phyloP scores from a whole-genome alignment of 176 grass and related monocot species.

The Carex pumila region DNA sequence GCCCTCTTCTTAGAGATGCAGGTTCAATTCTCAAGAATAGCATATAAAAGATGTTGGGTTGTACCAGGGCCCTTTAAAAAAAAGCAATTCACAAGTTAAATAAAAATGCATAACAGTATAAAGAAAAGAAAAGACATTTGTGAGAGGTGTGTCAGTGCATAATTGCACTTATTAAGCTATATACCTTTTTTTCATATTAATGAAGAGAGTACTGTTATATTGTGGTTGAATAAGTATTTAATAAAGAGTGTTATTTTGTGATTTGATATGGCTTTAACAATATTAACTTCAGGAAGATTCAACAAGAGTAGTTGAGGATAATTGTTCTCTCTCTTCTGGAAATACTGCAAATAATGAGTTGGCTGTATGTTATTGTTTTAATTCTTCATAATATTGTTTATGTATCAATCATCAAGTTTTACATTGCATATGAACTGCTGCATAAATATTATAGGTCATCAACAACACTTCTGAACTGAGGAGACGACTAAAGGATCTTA shows the following conservation, averaged over 20 bases:
- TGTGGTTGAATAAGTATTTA: neutral
- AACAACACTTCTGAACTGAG: constrained; percentile 35
- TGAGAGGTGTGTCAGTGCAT: neutral
- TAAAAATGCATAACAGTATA: neutral
- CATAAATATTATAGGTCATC: constrained; percentile 16
- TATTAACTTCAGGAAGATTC: neutral
- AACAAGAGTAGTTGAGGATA: neutral
- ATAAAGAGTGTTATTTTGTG: neutral
- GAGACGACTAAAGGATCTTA: constrained; percentile 30
- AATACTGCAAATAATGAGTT: neutral
- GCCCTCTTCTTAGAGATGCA: too few species aligned
- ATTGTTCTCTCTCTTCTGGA: neutral
- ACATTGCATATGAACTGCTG: neutral
- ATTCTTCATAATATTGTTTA: neutral
- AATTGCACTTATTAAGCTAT: neutral
- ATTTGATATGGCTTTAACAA: neutral
- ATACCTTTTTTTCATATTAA: neutral
- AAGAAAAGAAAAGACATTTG: neutral
- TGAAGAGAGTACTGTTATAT: neutral
- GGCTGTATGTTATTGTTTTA: constrained; percentile 21
- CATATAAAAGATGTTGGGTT: too few species aligned
- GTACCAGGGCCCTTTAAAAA: too few species aligned
- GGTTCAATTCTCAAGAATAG: too few species aligned
- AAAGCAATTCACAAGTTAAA: neutral
- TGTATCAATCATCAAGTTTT: neutral